Conservation (phyloP, 2,329 filamentous ascomycete species). For the Penicillium italicum region DNA sequence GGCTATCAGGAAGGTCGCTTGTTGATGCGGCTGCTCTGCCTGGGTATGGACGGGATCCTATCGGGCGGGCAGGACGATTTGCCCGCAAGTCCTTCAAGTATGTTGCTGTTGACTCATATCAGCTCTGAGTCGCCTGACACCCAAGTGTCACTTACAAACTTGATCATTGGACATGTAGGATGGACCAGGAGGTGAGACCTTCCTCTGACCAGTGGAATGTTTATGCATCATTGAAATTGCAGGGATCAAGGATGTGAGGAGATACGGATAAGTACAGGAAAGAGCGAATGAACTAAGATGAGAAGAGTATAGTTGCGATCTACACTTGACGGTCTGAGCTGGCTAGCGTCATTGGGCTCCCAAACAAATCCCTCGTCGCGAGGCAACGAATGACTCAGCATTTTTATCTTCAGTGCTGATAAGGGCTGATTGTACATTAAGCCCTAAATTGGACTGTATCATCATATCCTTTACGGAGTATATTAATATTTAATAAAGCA, state of each 20-base stretch:
- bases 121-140: background rate
- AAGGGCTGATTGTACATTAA: too few relatives aligned
- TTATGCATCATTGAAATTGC: slow-evolving; percentile 39
- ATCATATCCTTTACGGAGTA: too few relatives aligned
- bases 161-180: slow-evolving; percentile 47
- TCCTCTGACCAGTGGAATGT: slow-evolving; percentile 35
- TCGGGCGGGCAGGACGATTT: slow-evolving; percentile 55
- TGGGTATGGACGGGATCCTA: slow-evolving; percentile 58
- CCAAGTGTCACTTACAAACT: slow-evolving; percentile 39
- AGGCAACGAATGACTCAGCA: slow-evolving; percentile 20
- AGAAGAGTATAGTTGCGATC: slow-evolving; percentile 11
- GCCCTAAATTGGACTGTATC: too few relatives aligned
- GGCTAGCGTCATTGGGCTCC: slow-evolving; percentile 12
- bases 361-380: slow-evolving; percentile 27
- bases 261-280: slow-evolving; percentile 7
- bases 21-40: slow-evolving; percentile 41
- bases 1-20: slow-evolving; percentile 24
- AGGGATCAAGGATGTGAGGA: slow-evolving; percentile 11
- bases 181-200: slow-evolving; percentile 47
- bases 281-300: slow-evolving; percentile 4
- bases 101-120: slow-evolving; percentile 43
- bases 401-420: too few relatives aligned
- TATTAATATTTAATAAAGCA: too few relatives aligned
- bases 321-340: slow-evolving; percentile 11
- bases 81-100: slow-evolving; percentile 60